Percentiles rank a stretch among this genome's conserved stretches.
Conservation (phyloP, 306 rosid species). For the Quercus parvula region DNA sequence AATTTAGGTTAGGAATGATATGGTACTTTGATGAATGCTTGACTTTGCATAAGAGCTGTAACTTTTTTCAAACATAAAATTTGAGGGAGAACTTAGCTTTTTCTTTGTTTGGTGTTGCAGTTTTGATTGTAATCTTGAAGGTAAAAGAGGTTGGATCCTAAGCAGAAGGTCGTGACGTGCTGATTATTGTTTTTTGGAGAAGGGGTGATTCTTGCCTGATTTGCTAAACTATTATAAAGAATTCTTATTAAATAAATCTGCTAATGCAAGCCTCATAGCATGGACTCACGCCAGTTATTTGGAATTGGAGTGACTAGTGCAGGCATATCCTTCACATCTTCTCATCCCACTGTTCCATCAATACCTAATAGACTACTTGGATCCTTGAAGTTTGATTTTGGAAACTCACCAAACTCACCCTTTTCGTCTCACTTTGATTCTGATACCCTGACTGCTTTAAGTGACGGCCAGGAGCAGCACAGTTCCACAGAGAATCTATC, state of each 20-base stretch:
- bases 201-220: conserved; percentile 20
- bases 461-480: conserved; percentile 61
- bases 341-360: conserved; percentile 56
- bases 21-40: not conserved
- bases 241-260: conserved; percentile 10
- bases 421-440: conserved; percentile 58
- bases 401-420: conserved; percentile 70
- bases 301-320: conserved; percentile 50
- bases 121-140: conserved; percentile 15
- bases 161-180: not conserved
- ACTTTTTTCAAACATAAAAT: not conserved
- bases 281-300: conserved; percentile 76
- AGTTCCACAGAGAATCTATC: conserved; percentile 63
- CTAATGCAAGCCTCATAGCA: conserved; percentile 48
- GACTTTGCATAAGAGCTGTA: not conserved
- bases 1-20: not conserved
- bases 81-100: not conserved
- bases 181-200: not conserved
- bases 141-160: not conserved
- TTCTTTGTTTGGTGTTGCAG: conserved; percentile 40
- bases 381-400: conserved; percentile 50
- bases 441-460: conserved; percentile 48
- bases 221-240: not conserved
- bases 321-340: conserved; percentile 49
- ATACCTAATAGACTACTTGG: conserved; percentile 51